Evolutionary conservation across 176 grass and related monocot species (phyloP).

Genomic region (Puya raimondii): DNA sequence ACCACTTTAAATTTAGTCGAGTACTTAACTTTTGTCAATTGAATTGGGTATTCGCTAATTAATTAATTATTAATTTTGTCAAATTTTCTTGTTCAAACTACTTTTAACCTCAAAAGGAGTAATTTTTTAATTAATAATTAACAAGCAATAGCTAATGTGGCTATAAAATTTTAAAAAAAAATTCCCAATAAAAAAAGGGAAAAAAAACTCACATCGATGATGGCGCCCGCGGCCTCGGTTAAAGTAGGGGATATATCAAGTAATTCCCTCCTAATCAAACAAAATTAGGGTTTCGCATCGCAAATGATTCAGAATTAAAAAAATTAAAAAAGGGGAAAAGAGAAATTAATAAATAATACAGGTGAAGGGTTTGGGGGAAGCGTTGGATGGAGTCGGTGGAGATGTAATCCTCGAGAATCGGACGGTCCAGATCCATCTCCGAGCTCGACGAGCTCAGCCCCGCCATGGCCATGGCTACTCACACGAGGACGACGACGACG

Average conservation of each 20-base stretch:
- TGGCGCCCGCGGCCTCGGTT: slow-evolving; percentile 82
- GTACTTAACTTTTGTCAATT: too few relatives aligned
- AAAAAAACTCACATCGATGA: slow-evolving; percentile 68
- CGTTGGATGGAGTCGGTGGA: slow-evolving; percentile 47
- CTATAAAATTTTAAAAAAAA: not conserved
- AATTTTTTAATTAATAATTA: too few relatives aligned
- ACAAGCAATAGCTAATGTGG: not conserved
- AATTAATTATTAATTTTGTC: too few relatives aligned
- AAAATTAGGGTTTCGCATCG: not conserved
- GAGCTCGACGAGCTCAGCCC: slow-evolving; percentile 29
- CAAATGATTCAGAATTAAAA: not conserved
- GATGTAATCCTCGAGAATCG: slow-evolving; percentile 77
- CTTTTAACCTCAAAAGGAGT: too few relatives aligned
- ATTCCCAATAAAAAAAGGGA: not conserved
- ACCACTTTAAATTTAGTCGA: too few relatives aligned
- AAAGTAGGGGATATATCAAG: slow-evolving; percentile 92
- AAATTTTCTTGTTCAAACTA: too few relatives aligned
- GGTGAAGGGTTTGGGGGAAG: slow-evolving; percentile 44
- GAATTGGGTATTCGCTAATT: too few relatives aligned
- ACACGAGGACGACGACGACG: too few relatives aligned
- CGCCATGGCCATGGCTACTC: not conserved
- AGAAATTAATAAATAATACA: slow-evolving; percentile 21
- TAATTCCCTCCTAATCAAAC: slow-evolving; percentile 62
- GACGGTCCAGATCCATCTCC: slow-evolving; percentile 69
- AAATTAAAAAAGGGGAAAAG: not conserved